Percentiles rank a stretch among this genome's conserved stretches.
phyloP scores from a whole-genome alignment of 2,329 filamentous ascomycete genomes.

The Scedosporium apiospermum region DNA sequence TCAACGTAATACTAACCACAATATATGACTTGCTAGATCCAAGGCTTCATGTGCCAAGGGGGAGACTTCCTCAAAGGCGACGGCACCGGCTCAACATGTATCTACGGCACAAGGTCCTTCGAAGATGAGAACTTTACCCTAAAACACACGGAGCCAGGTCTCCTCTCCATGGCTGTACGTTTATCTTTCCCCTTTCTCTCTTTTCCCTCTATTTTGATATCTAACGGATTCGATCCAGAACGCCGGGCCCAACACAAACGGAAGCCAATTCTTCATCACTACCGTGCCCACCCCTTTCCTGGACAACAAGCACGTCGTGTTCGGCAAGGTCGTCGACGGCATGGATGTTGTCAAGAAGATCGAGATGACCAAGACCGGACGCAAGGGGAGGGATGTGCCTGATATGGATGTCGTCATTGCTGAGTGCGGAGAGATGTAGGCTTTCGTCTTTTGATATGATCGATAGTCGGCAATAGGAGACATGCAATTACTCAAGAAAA shows the following conservation, averaged over 20 bases:
- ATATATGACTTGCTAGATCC: conserved; percentile 50
- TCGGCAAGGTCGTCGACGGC: conserved; percentile 80
- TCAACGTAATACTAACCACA: not conserved
- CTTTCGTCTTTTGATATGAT: not conserved
- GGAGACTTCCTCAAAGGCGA: conserved; percentile 93
- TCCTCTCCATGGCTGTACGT: conserved; percentile 88
- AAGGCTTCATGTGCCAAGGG: conserved; percentile 95
- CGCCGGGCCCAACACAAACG: conserved; percentile 84
- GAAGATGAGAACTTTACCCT: conserved; percentile 82
- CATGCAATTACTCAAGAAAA: not conserved
- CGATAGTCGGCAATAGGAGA: not conserved
- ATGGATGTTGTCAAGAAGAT: conserved; percentile 90
- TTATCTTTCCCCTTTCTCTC: too few relatives aligned
- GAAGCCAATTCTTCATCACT: conserved; percentile 96
- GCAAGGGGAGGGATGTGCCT: conserved; percentile 66
- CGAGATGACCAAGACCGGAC: conserved; percentile 77
- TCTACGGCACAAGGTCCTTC: conserved; percentile 79
- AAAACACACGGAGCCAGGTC: conserved; percentile 68
- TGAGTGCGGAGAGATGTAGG: conserved; percentile 88
- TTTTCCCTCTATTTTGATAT: not conserved
- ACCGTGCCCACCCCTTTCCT: conserved; percentile 79
- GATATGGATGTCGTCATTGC: conserved; percentile 75
- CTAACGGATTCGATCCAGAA: conserved; percentile 44
- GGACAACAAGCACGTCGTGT: conserved; percentile 90
- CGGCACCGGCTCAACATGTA: conserved; percentile 78